phyloP scores from a whole-genome alignment of 73 alveolate genomes.

The Paraurostyla sp. region DNA sequence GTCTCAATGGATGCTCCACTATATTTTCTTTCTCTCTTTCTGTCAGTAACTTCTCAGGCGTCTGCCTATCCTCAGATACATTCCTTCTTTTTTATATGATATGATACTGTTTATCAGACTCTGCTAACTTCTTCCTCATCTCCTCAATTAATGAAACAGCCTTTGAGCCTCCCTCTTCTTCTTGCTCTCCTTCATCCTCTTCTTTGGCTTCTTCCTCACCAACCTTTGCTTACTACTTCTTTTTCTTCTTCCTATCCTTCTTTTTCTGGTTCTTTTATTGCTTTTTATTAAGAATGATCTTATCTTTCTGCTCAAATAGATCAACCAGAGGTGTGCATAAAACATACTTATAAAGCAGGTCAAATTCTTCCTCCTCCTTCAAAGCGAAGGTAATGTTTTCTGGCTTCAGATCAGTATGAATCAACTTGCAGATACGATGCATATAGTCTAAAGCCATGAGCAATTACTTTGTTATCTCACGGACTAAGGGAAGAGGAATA shows the following conservation, averaged over 20 bases:
- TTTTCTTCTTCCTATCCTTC: slow-evolving; percentile 70
- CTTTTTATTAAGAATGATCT: slow-evolving; percentile 47
- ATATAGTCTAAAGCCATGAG: slow-evolving; percentile 92
- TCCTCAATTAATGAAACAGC: background rate
- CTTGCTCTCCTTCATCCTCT: slow-evolving; percentile 74
- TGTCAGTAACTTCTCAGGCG: background rate
- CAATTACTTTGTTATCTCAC: slow-evolving; percentile 86
- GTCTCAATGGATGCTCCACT: slow-evolving; percentile 16
- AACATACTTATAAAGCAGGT: slow-evolving; percentile 50
- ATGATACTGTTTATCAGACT: slow-evolving; percentile 5
- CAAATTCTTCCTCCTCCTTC: slow-evolving; percentile 52
- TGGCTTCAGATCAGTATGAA: slow-evolving; percentile 94
- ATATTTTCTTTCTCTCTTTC: background rate
- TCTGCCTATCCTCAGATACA: background rate
- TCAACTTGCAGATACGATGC: slow-evolving; percentile 88
- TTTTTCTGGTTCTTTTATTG: slow-evolving; percentile 59
- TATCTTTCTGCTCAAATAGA: slow-evolving; percentile 31
- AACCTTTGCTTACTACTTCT: slow-evolving; percentile 72
- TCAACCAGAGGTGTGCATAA: slow-evolving; percentile 42
- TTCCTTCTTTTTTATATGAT: slow-evolving; percentile 4
- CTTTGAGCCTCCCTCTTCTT: slow-evolving; percentile 54
- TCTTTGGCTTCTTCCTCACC: slow-evolving; percentile 62
- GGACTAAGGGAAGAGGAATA: slow-evolving; percentile 86
- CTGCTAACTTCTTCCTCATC: background rate
- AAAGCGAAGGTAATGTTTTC: slow-evolving; percentile 86